A percentile compares a stretch with the other conserved stretches of the same genome.
Conservation (phyloP, 208 protist species). For the Acanthamoeba culbertsoni region DNA sequence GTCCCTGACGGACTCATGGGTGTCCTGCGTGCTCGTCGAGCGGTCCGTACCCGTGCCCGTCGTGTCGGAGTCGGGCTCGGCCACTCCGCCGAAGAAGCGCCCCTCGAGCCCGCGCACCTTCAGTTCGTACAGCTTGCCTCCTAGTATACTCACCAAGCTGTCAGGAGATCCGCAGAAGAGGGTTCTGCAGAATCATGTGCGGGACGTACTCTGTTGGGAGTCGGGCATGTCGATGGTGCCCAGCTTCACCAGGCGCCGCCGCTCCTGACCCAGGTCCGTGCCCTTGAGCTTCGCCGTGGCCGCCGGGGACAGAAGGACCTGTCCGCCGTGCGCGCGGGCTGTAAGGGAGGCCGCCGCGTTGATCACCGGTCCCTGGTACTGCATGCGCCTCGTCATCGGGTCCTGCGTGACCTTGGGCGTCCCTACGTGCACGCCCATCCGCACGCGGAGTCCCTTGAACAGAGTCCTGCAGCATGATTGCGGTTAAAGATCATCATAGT, state of each 20-base stretch:
- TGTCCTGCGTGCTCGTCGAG: not conserved
- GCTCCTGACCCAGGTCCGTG: not conserved
- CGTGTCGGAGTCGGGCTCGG: not conserved
- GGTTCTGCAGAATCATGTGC: too few species aligned
- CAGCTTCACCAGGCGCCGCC: not conserved
- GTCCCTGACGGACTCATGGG: not conserved
- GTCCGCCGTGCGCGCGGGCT: not conserved
- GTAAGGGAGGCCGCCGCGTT: not conserved
- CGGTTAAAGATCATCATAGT: not conserved
- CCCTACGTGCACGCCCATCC: not conserved
- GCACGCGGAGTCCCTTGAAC: not conserved
- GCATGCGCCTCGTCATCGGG: not conserved
- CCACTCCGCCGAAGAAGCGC: not conserved
- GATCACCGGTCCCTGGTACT: not conserved
- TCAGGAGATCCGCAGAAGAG: not conserved
- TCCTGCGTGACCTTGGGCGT: not conserved
- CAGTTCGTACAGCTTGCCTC: not conserved
- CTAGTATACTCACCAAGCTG: not conserved
- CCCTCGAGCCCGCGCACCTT: not conserved
- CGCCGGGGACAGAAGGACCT: not conserved
- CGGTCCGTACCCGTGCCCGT: not conserved
- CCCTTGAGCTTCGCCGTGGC: not conserved
- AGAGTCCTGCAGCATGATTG: not conserved
- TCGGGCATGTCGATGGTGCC: not conserved
- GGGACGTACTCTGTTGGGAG: not conserved